phyloP scores from a whole-genome alignment of 2,329 filamentous ascomycete genomes.

The Chrysosporium queenslandicum region DNA sequence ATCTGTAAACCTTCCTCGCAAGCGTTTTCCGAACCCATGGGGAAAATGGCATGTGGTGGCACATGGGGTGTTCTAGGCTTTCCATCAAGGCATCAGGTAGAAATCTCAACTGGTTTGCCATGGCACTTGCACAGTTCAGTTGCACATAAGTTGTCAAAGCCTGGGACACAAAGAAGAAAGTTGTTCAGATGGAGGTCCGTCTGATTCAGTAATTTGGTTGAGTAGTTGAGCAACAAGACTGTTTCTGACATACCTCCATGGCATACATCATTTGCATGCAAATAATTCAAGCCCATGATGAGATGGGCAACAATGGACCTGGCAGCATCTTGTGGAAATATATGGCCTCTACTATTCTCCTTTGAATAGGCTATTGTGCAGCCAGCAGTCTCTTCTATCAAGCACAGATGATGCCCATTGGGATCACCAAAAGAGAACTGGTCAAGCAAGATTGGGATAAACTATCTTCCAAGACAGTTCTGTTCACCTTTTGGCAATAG shows the following conservation, averaged over 20 bases:
- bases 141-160: conserved; percentile 17
- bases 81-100: conserved; percentile 18
- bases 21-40: conserved; percentile 19
- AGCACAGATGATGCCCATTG: conserved; percentile 17
- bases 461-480: conserved; percentile 1
- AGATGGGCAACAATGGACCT: conserved; percentile 19
- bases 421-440: conserved; percentile 16
- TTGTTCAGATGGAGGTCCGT: conserved; percentile 18
- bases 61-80: conserved; percentile 19
- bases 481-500: conserved; percentile 8
- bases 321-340: conserved; percentile 20
- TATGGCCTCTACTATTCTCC: conserved; percentile 16
- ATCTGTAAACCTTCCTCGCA: conserved; percentile 18
- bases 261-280: conserved; percentile 19
- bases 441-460: conserved; percentile 13
- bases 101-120: conserved; percentile 18
- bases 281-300: conserved; percentile 18
- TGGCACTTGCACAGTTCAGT: conserved; percentile 18
- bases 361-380: conserved; percentile 17
- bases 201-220: conserved; percentile 13
- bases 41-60: conserved; percentile 17
- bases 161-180: conserved; percentile 17
- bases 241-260: conserved; percentile 18
- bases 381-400: conserved; percentile 15
- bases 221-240: background rate